These are phyloP conservation scores for Sechiopsis laciniata DNA, from an alignment of 306 rosid genomes.

Conservation along the genomic window DNA sequence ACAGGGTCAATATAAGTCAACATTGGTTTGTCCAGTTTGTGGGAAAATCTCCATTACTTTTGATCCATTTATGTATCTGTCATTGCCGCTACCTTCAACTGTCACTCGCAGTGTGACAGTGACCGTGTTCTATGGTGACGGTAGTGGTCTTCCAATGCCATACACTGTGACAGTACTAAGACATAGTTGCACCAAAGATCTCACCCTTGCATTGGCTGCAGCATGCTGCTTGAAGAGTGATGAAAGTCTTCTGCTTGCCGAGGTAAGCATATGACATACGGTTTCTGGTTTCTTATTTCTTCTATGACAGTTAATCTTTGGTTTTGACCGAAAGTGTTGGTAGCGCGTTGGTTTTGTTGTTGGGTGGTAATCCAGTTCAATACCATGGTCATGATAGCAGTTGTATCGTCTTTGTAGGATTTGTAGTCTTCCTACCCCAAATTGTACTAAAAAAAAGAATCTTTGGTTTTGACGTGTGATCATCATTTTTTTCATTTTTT, in stretches of 20 bases:
- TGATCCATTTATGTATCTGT: conserved; percentile 97
- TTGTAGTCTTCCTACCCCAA: no score
- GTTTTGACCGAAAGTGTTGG: no score
- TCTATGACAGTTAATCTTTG: not conserved
- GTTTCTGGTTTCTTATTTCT: conserved; percentile 13
- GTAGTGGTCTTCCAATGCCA: conserved; percentile 88
- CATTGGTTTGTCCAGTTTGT: conserved; percentile 90
- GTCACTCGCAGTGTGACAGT: conserved; percentile 72
- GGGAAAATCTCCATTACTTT: conserved; percentile 89
- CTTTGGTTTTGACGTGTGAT: not conserved
- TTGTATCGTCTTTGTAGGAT: no score
- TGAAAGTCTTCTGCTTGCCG: conserved; percentile 88
- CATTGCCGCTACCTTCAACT: conserved; percentile 90
- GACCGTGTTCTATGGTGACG: conserved; percentile 77
- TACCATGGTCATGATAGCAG: no score
- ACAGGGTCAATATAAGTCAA: conserved; percentile 99
- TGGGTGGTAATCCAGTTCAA: no score
- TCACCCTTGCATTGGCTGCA: conserved; percentile 48
- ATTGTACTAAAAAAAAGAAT: no score
- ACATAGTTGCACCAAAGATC: conserved; percentile 72
- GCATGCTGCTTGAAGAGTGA: conserved; percentile 87
- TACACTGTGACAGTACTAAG: conserved; percentile 61
- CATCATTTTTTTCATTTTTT: conserved; percentile 5
- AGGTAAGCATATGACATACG: conserved; percentile 40
- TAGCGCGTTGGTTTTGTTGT: no score